Base-by-base conservation (phyloP, 1,139 yeast species). In the Geotrichum aggregatum region DNA sequence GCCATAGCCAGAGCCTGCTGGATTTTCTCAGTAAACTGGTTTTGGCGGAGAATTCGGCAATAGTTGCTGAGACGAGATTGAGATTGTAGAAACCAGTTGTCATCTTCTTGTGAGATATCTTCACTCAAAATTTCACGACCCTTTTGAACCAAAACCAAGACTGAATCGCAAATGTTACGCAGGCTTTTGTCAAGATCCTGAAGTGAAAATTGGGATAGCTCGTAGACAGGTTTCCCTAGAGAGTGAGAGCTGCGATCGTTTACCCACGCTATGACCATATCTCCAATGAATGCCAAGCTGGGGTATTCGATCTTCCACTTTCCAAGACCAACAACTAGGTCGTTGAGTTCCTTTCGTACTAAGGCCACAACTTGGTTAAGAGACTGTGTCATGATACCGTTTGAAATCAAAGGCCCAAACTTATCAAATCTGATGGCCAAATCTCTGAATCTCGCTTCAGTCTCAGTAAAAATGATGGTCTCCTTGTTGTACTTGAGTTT, bases 71-170 rank as follows among this genome's bases (percentile, higher is more conserved):
- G 59, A 48, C 75, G 72, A 50, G 72, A 73, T 58, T 83, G 85
- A 1, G 80, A 61, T 1, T 63, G 55, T 10, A 73, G 66, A 39
- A 86, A 73, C 95, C 95, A 86, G 56, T 83, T 86, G 42, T 76
- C 80, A 10, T 79, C 86, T 45, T 72, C 78, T 1, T 67, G 60
- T 1, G 79, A 61, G 10, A 66, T 63, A 10, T 64, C 70, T n/a
- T 57, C 57, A 6, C 44, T 1, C 60, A 60, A 45, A 65, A 71
- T 70, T 26, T 67, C 67, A 52, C 73, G 66, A 13, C 80, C 63
- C 56, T 79, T 78, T 68, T 89, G 97, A 58, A 85, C 77, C 0
- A 84, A 76, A 41, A 89, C 74, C 53, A 89, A 70, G 30, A 87
- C 76, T 2, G 84, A 76, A 30, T 79, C 78, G n/a, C 83, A 74